phyloP scores from a whole-genome alignment of 768 basidiomycete genomes.

The Lyophyllum atratum region DNA sequence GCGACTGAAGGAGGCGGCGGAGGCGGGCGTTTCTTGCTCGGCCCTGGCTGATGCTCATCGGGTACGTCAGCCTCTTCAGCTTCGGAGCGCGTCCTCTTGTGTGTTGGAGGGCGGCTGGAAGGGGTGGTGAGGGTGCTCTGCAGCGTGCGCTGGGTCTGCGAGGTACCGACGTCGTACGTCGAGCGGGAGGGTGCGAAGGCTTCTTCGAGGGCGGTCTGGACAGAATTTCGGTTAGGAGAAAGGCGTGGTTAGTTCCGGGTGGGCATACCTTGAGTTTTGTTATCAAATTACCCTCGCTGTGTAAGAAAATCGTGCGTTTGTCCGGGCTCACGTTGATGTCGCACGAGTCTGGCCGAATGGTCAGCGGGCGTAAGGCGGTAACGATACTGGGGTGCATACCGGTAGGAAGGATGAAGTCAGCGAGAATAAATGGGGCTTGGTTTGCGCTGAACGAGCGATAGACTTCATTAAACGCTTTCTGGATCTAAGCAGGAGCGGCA shows the following conservation, averaged over 20 bases:
- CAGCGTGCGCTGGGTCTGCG: conserved; percentile 17
- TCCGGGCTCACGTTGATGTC: conserved; percentile 97
- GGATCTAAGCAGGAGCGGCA: conserved; percentile 48
- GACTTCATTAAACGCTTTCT: conserved; percentile 90
- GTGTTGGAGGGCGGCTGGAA: background rate
- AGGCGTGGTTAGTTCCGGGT: too few species aligned
- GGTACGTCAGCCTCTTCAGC: background rate
- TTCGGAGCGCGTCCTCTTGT: conserved; percentile 9
- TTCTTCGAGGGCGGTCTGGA: conserved; percentile 65
- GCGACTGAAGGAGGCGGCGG: background rate
- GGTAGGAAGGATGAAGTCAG: conserved; percentile 81
- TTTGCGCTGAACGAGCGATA: conserved; percentile 77
- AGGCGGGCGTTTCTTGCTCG: conserved; percentile 4
- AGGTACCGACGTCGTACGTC: conserved; percentile 58
- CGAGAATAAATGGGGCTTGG: conserved; percentile 81
- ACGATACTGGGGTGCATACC: conserved; percentile 42
- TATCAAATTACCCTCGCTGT: conserved; percentile 82
- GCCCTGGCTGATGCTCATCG: background rate
- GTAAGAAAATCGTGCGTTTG: conserved; percentile 92
- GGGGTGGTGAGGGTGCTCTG: conserved; percentile 24
- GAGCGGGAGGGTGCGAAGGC: conserved; percentile 71
- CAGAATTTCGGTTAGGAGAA: background rate
- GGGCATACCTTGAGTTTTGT: conserved; percentile 69
- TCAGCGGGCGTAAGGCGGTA: background rate
- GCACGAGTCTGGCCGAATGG: conserved; percentile 54